Base-by-base conservation (phyloP, 2,329 filamentous ascomycete species). In the Colletotrichum eremochloae region DNA sequence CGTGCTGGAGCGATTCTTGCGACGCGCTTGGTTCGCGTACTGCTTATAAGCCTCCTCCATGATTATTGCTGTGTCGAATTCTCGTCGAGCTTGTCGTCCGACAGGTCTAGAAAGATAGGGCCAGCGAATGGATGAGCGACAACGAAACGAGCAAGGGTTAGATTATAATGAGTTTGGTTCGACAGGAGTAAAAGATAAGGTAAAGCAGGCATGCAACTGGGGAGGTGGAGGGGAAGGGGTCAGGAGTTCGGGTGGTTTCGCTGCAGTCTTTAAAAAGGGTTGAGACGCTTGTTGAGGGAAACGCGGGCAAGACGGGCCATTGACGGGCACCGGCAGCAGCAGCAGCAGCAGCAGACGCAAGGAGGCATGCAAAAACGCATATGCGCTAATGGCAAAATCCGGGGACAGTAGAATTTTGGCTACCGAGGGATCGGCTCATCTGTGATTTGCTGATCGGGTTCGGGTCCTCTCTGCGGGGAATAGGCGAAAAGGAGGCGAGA, bases 41-140 rank as follows among this genome's bases (percentile, higher is more conserved):
- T 89, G 89, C 74, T 88, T 89, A 79, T 89, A 91, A 71, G 88
- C 87, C 74, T 87, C 83, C 75, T 91, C 90, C 89, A 91, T 89
- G 68, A 60, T 80, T 71, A 58, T 79, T 14, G 42, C 29, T 56
- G 36, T 14, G 36, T 56, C 48, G 53, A 38, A 12, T 36, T 42
- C 36, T 56, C 63, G 38, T 67, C 53, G 44, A 55, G 5, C 46
- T 42, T 18, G 58, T 68, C 29, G 65, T 31, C 33, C 38, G 53
- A 58, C 14, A 53, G 58, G 42, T 42, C 36, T 36, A n/a, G 33
- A 29, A 5, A 29, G 57, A 50, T 2, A n/a, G 46, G 38, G 14
- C n/a, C 15, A 33, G 31, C 33, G 24, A 68, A 44, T 53, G 46
- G 60, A 50, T 44, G 15, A 57, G 56, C 48, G 50, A 46, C 33